Base-by-base conservation (phyloP, 306 rosid genomes). In the Dalbergia oliveri region DNA sequence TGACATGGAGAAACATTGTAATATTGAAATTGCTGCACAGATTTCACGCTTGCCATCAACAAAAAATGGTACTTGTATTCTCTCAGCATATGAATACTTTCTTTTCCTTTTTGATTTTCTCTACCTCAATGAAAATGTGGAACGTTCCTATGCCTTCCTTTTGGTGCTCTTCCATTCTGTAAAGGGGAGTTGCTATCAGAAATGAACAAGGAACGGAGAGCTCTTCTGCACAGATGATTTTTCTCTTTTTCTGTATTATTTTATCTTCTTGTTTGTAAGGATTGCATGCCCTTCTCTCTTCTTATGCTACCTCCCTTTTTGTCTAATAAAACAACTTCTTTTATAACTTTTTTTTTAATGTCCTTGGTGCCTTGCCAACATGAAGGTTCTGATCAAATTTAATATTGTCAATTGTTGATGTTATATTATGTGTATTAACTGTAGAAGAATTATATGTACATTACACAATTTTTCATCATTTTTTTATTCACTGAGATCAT, bases 1-100 rank as follows among this genome's bases (percentile, higher is more conserved):
- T 78, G 94, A 88, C 83, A 85, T 93, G 94, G 99, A 93, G 88
- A 94, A 94, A 81, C 97, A 89, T 81, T 94, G 97, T 78, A 93
- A 94, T 87, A 86, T 87, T 31, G 99, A 94, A 87, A 88, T 94
- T 84, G 92, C 97, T 4, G 97, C 91, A 78, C 94, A 86, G 72
- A 44, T 94, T 75, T 90, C 97, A 66, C 94, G 85, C 58, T 37
- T 85, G 81, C 77, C 97, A 66, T 88, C 94, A 18, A 39, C 91
- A 77, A 91, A 91, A 68, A 88, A 86, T 62, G 99, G 99, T 94
- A 92, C 80, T 78, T 85, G 81, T 88, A 70, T 83, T 88, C 56
- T 86, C 90, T 73, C 80, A 62, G 77, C 81, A 10, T 72, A 71
- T 70, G 60, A 73, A 66, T 83, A 37, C 70, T 76, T 77, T 77